These are phyloP conservation scores for Coelastrella sp. DNA, from an alignment of 139 green algal species.

Conservation along the genomic window DNA sequence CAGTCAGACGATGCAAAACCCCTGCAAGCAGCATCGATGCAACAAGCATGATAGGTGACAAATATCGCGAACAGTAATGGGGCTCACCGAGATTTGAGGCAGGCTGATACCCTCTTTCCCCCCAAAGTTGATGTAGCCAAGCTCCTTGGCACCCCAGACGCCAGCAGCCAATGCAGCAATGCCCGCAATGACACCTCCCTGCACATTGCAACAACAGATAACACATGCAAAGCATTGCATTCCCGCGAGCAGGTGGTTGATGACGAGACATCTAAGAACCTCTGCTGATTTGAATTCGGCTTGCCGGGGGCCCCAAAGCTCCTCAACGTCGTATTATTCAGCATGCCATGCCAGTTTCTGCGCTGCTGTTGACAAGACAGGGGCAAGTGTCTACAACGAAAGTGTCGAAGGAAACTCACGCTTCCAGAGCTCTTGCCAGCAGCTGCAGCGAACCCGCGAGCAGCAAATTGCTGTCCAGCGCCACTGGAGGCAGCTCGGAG, in stretches of 20 bases:
- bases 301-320: no score
- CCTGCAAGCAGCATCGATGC: no score
- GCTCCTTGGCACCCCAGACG: constrained; percentile 25
- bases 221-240: background rate
- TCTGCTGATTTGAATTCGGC: background rate
- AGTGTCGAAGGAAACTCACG: background rate
- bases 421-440: background rate
- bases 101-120: background rate
- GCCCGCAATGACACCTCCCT: background rate
- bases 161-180: background rate
- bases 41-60: no score
- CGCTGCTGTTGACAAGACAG: no score
- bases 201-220: background rate
- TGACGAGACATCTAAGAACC: background rate
- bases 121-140: constrained; percentile 39
- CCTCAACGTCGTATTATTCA: no score
- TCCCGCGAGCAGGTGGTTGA: background rate
- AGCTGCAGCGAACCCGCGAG: background rate
- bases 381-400: no score
- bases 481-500: background rate
- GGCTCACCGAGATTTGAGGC: background rate
- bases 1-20: no score
- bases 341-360: no score
- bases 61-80: no score
- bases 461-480: background rate